These are phyloP conservation scores for Pseudophaeomoniella oleicola DNA, from an alignment of 2,329 filamentous ascomycete genomes.

Conservation along the genomic window DNA sequence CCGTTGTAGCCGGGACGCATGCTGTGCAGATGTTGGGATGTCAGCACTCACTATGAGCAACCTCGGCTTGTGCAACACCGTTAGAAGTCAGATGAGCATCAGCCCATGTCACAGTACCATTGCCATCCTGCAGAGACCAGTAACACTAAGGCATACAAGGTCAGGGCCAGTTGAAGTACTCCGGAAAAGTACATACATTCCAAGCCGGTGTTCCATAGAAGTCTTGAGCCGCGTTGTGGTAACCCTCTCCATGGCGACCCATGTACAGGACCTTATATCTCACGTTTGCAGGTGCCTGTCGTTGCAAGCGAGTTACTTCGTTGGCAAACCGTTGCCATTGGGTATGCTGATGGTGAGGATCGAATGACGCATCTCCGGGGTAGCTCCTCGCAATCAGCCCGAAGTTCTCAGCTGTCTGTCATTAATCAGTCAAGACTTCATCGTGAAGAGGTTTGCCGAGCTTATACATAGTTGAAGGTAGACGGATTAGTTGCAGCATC, in stretches of 20 bases:
- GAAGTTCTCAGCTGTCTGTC: constrained; percentile 27
- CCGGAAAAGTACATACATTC: constrained; percentile 30
- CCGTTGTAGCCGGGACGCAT: neutral
- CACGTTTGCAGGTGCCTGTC: constrained; percentile 18
- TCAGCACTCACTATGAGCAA: constrained; percentile 20
- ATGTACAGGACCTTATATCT: constrained; percentile 43
- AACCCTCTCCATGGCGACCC: constrained; percentile 46
- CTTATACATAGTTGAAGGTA: constrained; percentile 33
- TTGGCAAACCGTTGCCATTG: constrained; percentile 41
- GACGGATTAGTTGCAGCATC: constrained; percentile 30
- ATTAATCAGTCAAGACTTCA: constrained; percentile 3
- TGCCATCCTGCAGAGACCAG: constrained; percentile 44
- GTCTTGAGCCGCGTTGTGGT: constrained; percentile 45
- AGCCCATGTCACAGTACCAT: constrained; percentile 38
- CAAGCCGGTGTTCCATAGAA: constrained; percentile 44
- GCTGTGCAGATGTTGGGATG: neutral
- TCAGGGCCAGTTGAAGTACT: neutral
- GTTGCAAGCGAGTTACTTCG: constrained; percentile 33
- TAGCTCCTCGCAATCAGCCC: constrained; percentile 34
- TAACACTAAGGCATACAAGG: constrained; percentile 34
- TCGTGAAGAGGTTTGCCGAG: neutral
- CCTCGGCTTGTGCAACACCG: constrained; percentile 38
- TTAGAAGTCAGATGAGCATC: constrained; percentile 42
- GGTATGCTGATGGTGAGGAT: constrained; percentile 21
- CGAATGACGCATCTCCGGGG: constrained; percentile 19